Conservation (phyloP, 2,329 filamentous ascomycete genomes). For the Pseudodiploospora longispora region DNA sequence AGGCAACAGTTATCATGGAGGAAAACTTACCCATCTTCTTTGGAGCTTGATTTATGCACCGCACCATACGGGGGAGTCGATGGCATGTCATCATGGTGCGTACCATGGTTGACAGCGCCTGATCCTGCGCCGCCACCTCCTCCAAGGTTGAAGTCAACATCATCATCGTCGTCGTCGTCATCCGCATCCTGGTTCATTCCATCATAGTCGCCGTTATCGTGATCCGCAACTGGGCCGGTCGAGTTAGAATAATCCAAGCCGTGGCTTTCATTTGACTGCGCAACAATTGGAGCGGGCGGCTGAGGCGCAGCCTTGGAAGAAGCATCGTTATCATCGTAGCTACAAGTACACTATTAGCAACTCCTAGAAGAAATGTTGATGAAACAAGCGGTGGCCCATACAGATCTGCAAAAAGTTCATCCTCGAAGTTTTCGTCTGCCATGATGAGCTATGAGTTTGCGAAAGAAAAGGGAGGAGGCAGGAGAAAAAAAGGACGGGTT, state of each 20-base stretch:
- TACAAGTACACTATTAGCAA: constrained; percentile 21
- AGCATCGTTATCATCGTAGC: constrained; percentile 58
- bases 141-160: constrained; percentile 52
- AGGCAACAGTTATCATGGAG: background rate
- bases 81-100: constrained; percentile 22
- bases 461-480: too few species aligned
- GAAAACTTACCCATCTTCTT: constrained; percentile 37
- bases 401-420: constrained; percentile 95
- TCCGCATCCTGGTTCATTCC: constrained; percentile 35
- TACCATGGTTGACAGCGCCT: constrained; percentile 10
- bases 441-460: constrained; percentile 34
- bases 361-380: background rate
- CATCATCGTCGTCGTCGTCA: constrained; percentile 46
- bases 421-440: constrained; percentile 81
- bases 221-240: constrained; percentile 14
- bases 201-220: constrained; percentile 25
- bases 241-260: constrained; percentile 3
- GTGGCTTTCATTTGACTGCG: constrained; percentile 14
- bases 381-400: constrained; percentile 38
- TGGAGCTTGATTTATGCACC: constrained; percentile 55
- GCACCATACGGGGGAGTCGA: constrained; percentile 27
- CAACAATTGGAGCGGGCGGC: constrained; percentile 21
- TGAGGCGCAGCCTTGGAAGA: constrained; percentile 29
- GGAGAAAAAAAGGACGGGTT: too few species aligned
- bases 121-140: constrained; percentile 28